Evolutionary conservation across 2,329 filamentous ascomycete genomes (phyloP).

Genomic region (Blastomyces emzantsi): DNA sequence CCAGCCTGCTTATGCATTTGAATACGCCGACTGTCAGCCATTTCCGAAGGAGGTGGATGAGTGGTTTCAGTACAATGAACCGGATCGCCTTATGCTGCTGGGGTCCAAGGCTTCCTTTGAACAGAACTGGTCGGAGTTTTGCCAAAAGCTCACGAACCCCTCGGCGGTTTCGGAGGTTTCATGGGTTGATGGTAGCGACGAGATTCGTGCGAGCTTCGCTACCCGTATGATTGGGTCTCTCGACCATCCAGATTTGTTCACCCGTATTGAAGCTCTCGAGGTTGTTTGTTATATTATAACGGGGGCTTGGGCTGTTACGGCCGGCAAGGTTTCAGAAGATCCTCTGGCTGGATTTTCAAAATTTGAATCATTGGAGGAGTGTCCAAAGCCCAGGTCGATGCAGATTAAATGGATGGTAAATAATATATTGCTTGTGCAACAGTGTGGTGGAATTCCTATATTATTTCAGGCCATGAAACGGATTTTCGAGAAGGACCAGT

Average conservation of each 20-base stretch:
- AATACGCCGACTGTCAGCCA: slow-evolving; percentile 61
- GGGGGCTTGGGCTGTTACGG: slow-evolving; percentile 62
- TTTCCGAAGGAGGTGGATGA: slow-evolving; percentile 89
- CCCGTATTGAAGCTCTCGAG: slow-evolving; percentile 40
- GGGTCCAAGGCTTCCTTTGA: slow-evolving; percentile 69
- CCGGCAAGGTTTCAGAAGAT: slow-evolving; percentile 36
- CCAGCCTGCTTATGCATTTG: slow-evolving; percentile 73
- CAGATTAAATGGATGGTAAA: slow-evolving; percentile 42
- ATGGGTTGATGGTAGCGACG: slow-evolving; percentile 59
- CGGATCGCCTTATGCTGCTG: slow-evolving; percentile 71
- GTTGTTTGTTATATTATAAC: slow-evolving; percentile 48
- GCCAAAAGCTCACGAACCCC: slow-evolving; percentile 24
- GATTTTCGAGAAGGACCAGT: slow-evolving; percentile 32
- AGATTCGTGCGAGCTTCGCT: slow-evolving; percentile 39
- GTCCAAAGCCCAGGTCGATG: slow-evolving; percentile 40
- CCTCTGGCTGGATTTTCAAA: slow-evolving; percentile 24
- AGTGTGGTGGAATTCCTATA: slow-evolving; percentile 28
- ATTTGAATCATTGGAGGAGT: slow-evolving; percentile 26
- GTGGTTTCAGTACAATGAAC: slow-evolving; percentile 90
- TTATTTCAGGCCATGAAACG: slow-evolving; percentile 32
- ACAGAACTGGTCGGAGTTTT: slow-evolving; percentile 58
- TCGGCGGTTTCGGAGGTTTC: slow-evolving; percentile 33
- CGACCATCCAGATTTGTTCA: slow-evolving; percentile 31
- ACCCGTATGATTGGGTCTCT: slow-evolving; percentile 30
- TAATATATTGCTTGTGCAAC: slow-evolving; percentile 32